Conservation (phyloP, 805 yeast genomes). For the Kodamaea leandrae region DNA sequence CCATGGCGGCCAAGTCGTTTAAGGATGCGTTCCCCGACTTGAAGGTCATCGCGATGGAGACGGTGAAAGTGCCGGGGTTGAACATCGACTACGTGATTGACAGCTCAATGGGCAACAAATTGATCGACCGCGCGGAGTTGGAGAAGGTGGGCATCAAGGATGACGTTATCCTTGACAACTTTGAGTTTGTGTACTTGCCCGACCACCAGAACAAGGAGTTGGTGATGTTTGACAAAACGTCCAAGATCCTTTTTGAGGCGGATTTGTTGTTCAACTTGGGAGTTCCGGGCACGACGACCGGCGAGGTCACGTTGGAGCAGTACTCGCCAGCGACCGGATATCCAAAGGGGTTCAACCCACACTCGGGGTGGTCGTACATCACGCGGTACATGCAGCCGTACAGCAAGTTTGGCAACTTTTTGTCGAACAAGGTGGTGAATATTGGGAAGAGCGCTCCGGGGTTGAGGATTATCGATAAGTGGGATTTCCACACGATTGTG, state of each 20-base stretch:
- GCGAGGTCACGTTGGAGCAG: slow-evolving; percentile 35
- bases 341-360: slow-evolving; percentile 40
- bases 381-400: slow-evolving; percentile 43
- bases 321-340: slow-evolving; percentile 46
- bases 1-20: slow-evolving; percentile 57
- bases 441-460: slow-evolving; percentile 18
- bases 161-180: slow-evolving; percentile 35
- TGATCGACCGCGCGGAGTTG: slow-evolving; percentile 23
- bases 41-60: slow-evolving; percentile 54
- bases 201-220: slow-evolving; percentile 59
- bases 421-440: slow-evolving; percentile 25
- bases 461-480: slow-evolving; percentile 18
- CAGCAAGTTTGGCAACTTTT: slow-evolving; percentile 31
- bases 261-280: slow-evolving; percentile 63
- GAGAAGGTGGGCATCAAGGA: slow-evolving; percentile 35
- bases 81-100: slow-evolving; percentile 42
- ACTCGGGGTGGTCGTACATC: slow-evolving; percentile 41
- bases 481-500: slow-evolving; percentile 27
- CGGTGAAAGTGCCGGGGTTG: slow-evolving; percentile 24
- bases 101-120: slow-evolving; percentile 32
- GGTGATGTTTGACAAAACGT: slow-evolving; percentile 45
- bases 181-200: slow-evolving; percentile 58
- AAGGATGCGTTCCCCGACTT: slow-evolving; percentile 48
- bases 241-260: slow-evolving; percentile 54
- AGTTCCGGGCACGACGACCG: slow-evolving; percentile 28